Evolutionary conservation across 192 early-diverging fungal genomes (phyloP).

Genomic region (Podila epigama): DNA sequence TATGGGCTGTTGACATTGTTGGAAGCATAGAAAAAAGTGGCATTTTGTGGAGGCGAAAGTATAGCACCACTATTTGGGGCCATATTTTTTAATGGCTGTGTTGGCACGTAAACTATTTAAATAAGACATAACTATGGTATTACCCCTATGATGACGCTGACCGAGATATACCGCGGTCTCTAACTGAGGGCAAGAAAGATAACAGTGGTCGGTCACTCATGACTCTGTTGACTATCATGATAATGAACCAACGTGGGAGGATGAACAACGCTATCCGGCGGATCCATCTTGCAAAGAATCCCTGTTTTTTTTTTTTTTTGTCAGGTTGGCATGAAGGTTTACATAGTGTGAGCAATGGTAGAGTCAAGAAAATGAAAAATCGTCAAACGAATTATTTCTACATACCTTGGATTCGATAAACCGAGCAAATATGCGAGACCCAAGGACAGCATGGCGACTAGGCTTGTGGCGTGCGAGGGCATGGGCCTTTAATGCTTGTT

Average conservation of each 20-base stretch:
- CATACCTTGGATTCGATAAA: constrained; percentile 15
- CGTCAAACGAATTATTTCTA: neutral
- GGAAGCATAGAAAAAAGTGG: too few relatives aligned
- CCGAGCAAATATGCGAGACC: constrained; percentile 18
- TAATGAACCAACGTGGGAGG: constrained; percentile 8
- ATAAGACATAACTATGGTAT: too few relatives aligned
- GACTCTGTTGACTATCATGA: neutral
- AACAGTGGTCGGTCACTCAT: constrained; percentile 32
- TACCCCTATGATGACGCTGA: too few relatives aligned
- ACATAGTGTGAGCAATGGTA: neutral
- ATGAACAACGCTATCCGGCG: constrained; percentile 7
- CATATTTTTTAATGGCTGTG: too few relatives aligned
- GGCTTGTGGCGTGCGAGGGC: neutral
- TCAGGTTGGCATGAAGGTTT: neutral
- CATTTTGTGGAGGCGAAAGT: too few relatives aligned
- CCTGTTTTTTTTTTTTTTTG: too few relatives aligned
- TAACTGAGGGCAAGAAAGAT: constrained; percentile 17
- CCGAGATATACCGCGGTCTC: constrained; percentile 11
- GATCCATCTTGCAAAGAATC: neutral
- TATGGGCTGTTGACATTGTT: too few relatives aligned
- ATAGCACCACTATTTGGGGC: too few relatives aligned
- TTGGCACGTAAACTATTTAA: too few relatives aligned
- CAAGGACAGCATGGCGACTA: constrained; percentile 13
- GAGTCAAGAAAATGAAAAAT: neutral
- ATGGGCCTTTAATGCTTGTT: constrained; percentile 5